Percentiles rank a stretch among this genome's conserved stretches.
phyloP scores from a whole-genome alignment of 768 basidiomycete species.

The Gloeophyllum trabeum region DNA sequence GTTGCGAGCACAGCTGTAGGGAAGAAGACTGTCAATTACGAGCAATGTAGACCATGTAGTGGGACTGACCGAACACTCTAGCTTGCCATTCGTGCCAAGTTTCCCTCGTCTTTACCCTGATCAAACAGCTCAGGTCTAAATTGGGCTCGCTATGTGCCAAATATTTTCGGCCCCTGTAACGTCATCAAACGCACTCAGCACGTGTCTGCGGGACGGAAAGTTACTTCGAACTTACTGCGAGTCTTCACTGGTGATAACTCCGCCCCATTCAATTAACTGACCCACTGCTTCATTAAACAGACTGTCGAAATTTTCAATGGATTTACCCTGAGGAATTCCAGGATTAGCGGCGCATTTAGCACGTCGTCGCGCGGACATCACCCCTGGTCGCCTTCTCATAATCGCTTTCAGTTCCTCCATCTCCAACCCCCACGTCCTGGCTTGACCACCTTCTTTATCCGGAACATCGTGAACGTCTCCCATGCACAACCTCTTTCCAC shows the following conservation, averaged over 20 bases:
- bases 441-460: slow-evolving; percentile 53
- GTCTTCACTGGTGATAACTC: neutral
- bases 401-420: slow-evolving; percentile 42
- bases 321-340: no score
- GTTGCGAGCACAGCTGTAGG: slow-evolving; percentile 11
- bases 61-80: slow-evolving; percentile 46
- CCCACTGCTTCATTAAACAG: slow-evolving; percentile 15
- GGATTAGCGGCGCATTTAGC: neutral
- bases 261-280: slow-evolving; percentile 8
- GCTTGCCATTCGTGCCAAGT: slow-evolving; percentile 59
- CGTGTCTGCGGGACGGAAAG: slow-evolving; percentile 21
- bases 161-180: slow-evolving; percentile 55
- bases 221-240: slow-evolving; percentile 26
- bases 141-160: slow-evolving; percentile 62
- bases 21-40: slow-evolving; percentile 3
- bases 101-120: slow-evolving; percentile 56
- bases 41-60: slow-evolving; percentile 1
- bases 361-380: slow-evolving; percentile 16
- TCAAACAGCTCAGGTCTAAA: slow-evolving; percentile 53
- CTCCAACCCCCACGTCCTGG: slow-evolving; percentile 66
- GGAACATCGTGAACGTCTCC: slow-evolving; percentile 28
- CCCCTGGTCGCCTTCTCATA: slow-evolving; percentile 47
- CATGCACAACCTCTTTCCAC: slow-evolving; percentile 54
- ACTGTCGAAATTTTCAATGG: neutral
- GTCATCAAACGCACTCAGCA: neutral